These are phyloP conservation scores for Gloeophyllum trabeum DNA, from an alignment of 768 basidiomycete species.

Conservation along the genomic window DNA sequence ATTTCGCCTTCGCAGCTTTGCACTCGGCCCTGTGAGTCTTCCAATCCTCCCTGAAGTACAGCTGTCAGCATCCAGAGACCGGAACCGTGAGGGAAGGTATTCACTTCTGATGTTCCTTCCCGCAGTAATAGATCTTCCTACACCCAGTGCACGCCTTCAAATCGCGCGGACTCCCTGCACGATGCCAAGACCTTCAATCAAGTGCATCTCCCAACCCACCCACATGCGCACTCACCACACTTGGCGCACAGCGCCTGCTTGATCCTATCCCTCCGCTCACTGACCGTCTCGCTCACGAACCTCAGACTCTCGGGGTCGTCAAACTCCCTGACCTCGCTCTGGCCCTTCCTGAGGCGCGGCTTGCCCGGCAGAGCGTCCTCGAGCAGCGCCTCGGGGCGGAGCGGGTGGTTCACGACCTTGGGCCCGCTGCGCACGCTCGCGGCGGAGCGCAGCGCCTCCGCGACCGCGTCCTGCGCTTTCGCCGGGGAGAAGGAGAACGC, in stretches of 20 bases:
- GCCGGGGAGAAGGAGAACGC: slow-evolving; percentile 8
- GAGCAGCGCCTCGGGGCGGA: background rate
- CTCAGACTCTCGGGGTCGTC: slow-evolving; percentile 7
- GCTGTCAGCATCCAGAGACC: too few relatives aligned
- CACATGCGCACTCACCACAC: slow-evolving; percentile 18
- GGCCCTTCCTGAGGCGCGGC: slow-evolving; percentile 8
- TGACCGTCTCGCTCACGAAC: slow-evolving; percentile 16
- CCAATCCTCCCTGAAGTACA: too few relatives aligned
- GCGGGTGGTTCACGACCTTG: background rate
- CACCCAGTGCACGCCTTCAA: slow-evolving; percentile 18
- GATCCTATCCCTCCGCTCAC: slow-evolving; percentile 12
- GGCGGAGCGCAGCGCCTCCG: background rate
- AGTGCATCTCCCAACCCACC: too few relatives aligned
- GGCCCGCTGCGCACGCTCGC: background rate
- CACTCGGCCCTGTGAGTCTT: too few relatives aligned
- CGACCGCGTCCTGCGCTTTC: background rate
- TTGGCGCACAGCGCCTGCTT: slow-evolving; percentile 14
- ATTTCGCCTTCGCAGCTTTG: too few relatives aligned
- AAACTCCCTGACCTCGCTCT: slow-evolving; percentile 10
- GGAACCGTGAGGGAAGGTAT: too few relatives aligned
- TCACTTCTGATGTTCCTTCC: too few relatives aligned
- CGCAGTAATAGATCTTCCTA: slow-evolving; percentile 10
- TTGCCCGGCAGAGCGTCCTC: background rate
- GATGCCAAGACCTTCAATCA: too few relatives aligned
- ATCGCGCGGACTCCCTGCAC: too few relatives aligned